A percentile compares a stretch with the other conserved stretches of the same genome.
Conservation (phyloP, 2,329 filamentous ascomycete species). For the Aspergillus carbonarius region DNA sequence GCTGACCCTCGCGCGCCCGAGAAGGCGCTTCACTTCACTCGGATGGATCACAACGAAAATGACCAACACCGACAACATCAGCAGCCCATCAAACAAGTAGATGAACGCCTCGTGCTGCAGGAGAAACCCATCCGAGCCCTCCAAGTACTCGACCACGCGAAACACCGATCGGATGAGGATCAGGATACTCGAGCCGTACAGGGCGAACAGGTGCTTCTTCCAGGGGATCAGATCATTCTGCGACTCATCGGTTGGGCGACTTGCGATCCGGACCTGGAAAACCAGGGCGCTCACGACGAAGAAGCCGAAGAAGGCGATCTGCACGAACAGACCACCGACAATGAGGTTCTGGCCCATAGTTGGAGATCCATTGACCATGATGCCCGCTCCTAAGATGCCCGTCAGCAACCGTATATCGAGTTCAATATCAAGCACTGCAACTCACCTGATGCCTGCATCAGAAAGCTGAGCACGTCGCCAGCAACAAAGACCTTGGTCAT, state of each 20-base stretch:
- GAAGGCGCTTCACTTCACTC: constrained; percentile 25
- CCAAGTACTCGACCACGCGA: neutral
- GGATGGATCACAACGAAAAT: constrained; percentile 25
- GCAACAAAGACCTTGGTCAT: constrained; percentile 31
- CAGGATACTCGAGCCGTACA: no score
- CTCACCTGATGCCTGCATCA: constrained; percentile 31
- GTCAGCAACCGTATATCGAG: neutral
- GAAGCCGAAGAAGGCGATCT: constrained; percentile 33
- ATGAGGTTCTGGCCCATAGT: constrained; percentile 27
- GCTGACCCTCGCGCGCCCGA: constrained; percentile 18
- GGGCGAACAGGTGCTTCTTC: no score
- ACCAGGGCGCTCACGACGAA: constrained; percentile 26
- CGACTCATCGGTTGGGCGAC: constrained; percentile 33
- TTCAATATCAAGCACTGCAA: neutral
- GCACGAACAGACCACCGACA: constrained; percentile 29
- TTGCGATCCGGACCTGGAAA: constrained; percentile 28
- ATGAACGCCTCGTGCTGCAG: constrained; percentile 29
- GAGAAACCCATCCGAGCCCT: constrained; percentile 28
- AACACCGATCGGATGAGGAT: no score
- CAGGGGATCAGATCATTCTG: no score
- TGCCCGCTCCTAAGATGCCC: constrained; percentile 20
- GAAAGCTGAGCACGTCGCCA: constrained; percentile 30
- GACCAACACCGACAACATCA: constrained; percentile 29
- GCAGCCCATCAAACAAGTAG: constrained; percentile 31
- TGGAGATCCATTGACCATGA: constrained; percentile 20